Evolutionary conservation across 257 asterid species (phyloP).

Genomic region (Solanum gandarillasii): DNA sequence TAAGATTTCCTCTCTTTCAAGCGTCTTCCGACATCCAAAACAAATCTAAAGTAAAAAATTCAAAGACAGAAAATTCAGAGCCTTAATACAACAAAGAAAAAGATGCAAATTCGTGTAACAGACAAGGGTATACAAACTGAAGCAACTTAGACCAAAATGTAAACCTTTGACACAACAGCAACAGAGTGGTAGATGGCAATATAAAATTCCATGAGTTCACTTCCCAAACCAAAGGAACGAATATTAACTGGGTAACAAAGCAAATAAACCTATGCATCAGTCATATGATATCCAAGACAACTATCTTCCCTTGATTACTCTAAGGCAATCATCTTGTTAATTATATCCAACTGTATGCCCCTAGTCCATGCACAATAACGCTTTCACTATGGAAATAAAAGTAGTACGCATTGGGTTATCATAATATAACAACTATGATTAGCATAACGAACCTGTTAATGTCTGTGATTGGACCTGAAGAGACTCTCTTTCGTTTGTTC

Average conservation of each 20-base stretch:
- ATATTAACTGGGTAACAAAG: not conserved
- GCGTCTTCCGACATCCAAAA: constrained; percentile 55
- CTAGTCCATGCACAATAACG: not conserved
- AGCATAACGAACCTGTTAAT: constrained; percentile 40
- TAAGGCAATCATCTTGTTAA: not conserved
- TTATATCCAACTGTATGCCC: not conserved
- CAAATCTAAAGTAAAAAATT: constrained; percentile 42
- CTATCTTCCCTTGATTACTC: not conserved
- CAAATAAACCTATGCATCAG: not conserved
- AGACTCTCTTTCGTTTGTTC: constrained; percentile 45
- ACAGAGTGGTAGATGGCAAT: not conserved
- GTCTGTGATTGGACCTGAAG: constrained; percentile 34
- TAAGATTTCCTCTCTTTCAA: constrained; percentile 71
- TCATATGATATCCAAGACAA: not conserved
- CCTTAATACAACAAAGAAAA: not conserved
- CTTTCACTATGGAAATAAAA: not conserved
- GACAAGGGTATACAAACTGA: not conserved
- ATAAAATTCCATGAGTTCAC: not conserved
- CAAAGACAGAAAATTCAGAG: not conserved
- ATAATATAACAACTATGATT: not conserved
- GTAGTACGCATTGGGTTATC: not conserved
- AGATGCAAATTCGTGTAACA: not conserved
- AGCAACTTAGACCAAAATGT: not conserved
- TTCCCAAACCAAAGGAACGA: not conserved
- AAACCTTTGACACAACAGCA: not conserved